Evolutionary conservation across 345 rosid genomes (phyloP).

Genomic region (Cardamine chenopodiifolia): DNA sequence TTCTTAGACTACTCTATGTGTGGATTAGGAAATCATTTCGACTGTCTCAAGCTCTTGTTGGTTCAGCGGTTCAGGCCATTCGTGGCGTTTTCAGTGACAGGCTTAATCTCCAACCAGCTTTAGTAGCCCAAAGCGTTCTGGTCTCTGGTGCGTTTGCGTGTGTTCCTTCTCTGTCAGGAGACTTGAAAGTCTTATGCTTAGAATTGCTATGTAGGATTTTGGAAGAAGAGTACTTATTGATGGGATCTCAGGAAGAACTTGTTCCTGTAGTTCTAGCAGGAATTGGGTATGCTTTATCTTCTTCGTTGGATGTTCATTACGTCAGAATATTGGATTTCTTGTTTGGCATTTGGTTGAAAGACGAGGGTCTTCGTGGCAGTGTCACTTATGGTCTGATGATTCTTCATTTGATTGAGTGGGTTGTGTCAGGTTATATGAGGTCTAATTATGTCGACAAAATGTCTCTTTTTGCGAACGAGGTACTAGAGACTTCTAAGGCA

Average conservation of each 20-base stretch:
- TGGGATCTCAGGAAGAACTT: constrained; percentile 44
- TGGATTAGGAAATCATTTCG: constrained; percentile 87
- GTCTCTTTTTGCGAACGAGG: constrained; percentile 44
- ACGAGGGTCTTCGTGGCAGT: constrained; percentile 54
- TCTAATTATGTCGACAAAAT: constrained; percentile 52
- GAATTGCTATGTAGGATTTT: constrained; percentile 62
- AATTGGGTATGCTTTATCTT: constrained; percentile 74
- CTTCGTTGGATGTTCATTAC: constrained; percentile 53
- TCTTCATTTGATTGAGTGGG: constrained; percentile 88
- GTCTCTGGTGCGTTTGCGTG: constrained; percentile 73
- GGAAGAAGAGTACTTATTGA: constrained; percentile 54
- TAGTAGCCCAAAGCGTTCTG: constrained; percentile 64
- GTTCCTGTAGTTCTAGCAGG: constrained; percentile 75
- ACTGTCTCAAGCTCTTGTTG: constrained; percentile 63
- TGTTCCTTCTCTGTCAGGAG: constrained; percentile 57
- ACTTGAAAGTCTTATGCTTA: constrained; percentile 55
- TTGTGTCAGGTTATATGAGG: constrained; percentile 61
- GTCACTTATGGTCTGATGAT: constrained; percentile 71
- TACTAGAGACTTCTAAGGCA: constrained; percentile 51
- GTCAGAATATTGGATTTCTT: constrained; percentile 56
- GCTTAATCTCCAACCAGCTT: constrained; percentile 46
- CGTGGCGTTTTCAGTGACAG: constrained; percentile 44
- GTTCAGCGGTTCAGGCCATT: constrained; percentile 61
- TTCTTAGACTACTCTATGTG: constrained; percentile 72
- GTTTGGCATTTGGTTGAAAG: constrained; percentile 64